Evolutionary conservation across 2,329 filamentous ascomycete species (phyloP).

Genomic region (Allantophomopsis lycopodina): DNA sequence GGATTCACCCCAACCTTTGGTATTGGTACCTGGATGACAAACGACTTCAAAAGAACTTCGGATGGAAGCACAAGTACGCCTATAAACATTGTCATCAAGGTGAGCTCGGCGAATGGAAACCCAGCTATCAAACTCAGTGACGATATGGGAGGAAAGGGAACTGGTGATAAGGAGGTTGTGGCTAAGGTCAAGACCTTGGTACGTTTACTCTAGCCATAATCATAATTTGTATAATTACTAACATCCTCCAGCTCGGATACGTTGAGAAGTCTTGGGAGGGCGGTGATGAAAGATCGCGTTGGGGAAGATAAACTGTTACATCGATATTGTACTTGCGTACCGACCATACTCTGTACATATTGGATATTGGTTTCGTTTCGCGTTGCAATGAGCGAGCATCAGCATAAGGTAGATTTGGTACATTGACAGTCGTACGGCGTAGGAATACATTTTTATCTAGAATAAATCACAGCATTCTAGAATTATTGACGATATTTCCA

Average conservation of each 20-base stretch:
- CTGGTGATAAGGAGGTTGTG: constrained; percentile 69
- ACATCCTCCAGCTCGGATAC: constrained; percentile 40
- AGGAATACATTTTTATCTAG: too few relatives aligned
- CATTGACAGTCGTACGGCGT: too few relatives aligned
- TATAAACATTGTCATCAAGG: constrained; percentile 95
- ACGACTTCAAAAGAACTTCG: constrained; percentile 68
- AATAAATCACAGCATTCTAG: too few relatives aligned
- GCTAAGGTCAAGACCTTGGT: constrained; percentile 56
- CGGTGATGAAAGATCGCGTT: constrained; percentile 73
- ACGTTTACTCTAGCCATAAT: too few relatives aligned
- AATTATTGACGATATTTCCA: too few relatives aligned
- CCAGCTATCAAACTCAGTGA: constrained; percentile 86
- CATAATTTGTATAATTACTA: too few relatives aligned
- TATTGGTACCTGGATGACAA: constrained; percentile 90
- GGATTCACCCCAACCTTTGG: constrained; percentile 84
- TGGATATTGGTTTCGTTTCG: too few relatives aligned
- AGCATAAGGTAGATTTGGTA: too few relatives aligned
- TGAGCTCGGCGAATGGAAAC: constrained; percentile 69
- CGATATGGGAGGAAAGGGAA: constrained; percentile 83
- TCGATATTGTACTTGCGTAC: too few relatives aligned
- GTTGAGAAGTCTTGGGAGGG: constrained; percentile 71
- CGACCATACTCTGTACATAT: too few relatives aligned
- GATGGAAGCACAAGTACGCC: constrained; percentile 76
- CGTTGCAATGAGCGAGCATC: too few relatives aligned
- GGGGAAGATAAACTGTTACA: constrained; percentile 33